Base-by-base conservation (phyloP, 1,284 basidiomycete species). In the Ustilago nuda region DNA sequence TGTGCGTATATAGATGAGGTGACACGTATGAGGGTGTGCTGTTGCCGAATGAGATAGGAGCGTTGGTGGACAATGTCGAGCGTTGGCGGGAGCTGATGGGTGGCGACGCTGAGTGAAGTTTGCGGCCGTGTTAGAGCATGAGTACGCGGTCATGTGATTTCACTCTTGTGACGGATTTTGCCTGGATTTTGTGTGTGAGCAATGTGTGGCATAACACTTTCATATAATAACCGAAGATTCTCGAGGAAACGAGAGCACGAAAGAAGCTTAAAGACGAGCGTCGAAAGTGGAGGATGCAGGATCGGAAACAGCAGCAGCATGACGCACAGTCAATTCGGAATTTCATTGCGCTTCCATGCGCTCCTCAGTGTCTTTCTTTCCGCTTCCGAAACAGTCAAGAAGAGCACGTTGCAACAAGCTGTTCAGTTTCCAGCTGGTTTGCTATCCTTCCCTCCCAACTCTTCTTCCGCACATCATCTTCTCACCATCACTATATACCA, bases 261-360 rank as follows among this genome's bases (percentile, higher is more conserved):
- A 19, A 57, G 69, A 72, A 72, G 64, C 54, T 53, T 36, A 53
- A 36, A 58, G 66, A 62, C 45, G 51, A 46, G 35, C 32, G 48
- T 8, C 27, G 51, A 72, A 63, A 67, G 70, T 67, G 70, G 70
- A 67, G 64, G 61, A 60, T 36, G 51, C 51, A 53, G 51, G 8
- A 19, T 53, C 33, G 51, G 23, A 1, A 53, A 51, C 45, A 60
- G 23, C 7, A 53, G 56, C 45, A 60, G 54, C 54, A 65, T 65
- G 57, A 60, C 64, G 64, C 64, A 66, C 57, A 36, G 64, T 4
- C 63, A 53, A 35, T 3, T 43, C 27, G 13, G 36, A 27, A 56
- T 37, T 58, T 58, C 56, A 58, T 45, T 36, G 33, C 43, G 57
- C 33, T 59, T 51, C 57, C 46, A 51, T 59, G 56, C 56, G 32